These are phyloP conservation scores for Penicillium sp. DNA, from an alignment of 2,329 filamentous ascomycete species.

Conservation along the genomic window DNA sequence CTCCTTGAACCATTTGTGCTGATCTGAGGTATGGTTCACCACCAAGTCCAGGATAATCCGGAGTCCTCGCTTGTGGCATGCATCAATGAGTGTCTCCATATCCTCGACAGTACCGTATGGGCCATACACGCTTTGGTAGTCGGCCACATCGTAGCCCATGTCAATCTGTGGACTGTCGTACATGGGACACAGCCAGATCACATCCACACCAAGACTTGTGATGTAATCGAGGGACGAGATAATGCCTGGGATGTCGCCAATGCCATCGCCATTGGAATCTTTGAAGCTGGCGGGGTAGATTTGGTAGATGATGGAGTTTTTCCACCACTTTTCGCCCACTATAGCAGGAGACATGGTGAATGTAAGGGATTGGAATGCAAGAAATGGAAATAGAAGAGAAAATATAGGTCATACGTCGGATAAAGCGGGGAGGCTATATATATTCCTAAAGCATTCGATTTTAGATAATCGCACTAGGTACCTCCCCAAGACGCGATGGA, in stretches of 20 bases:
- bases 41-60: constrained; percentile 63
- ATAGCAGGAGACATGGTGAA: constrained; percentile 4
- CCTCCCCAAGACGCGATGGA: background rate
- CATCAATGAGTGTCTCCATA: constrained; percentile 50
- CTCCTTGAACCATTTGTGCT: constrained; percentile 61
- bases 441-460: background rate
- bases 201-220: constrained; percentile 52
- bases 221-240: constrained; percentile 56
- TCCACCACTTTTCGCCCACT: constrained; percentile 27
- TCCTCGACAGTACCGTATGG: constrained; percentile 56
- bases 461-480: background rate
- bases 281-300: constrained; percentile 33
- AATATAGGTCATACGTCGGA: background rate
- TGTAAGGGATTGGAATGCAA: background rate
- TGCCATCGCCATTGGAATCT: constrained; percentile 50
- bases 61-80: constrained; percentile 53
- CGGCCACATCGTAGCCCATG: constrained; percentile 60
- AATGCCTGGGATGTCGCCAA: constrained; percentile 57
- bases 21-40: constrained; percentile 62
- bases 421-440: background rate
- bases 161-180: constrained; percentile 57
- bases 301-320: constrained; percentile 32
- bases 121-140: constrained; percentile 55
- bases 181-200: constrained; percentile 61
- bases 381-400: background rate